Evolutionary conservation across 164 flowering plant species (phyloP).

Genomic region (Vitis rotundifolia): DNA sequence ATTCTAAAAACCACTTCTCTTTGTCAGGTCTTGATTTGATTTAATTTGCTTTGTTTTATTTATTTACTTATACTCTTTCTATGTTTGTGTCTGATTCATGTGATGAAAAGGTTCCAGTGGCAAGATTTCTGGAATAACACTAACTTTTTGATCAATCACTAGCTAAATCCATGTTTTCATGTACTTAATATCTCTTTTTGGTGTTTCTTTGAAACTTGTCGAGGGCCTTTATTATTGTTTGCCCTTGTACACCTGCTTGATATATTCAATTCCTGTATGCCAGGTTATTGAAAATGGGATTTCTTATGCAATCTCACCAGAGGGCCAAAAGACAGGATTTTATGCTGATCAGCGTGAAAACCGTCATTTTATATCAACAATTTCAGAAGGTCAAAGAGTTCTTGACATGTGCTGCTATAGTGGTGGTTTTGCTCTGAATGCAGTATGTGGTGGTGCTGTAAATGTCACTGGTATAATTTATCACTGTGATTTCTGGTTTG

Average conservation of each 20-base stretch:
- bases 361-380: conserved; percentile 69
- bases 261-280: background rate
- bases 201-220: background rate
- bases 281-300: conserved; percentile 90
- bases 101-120: background rate
- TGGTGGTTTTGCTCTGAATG: conserved; percentile 96
- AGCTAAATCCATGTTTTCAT: background rate
- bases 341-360: conserved; percentile 99
- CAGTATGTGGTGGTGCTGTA: conserved; percentile 76
- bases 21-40: too few species aligned
- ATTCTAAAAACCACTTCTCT: background rate
- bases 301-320: conserved; percentile 64
- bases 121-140: background rate
- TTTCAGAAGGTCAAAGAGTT: conserved; percentile 68
- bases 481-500: too few species aligned
- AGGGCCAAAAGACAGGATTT: conserved; percentile 96
- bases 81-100: background rate
- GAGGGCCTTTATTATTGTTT: background rate
- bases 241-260: too few species aligned
- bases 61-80: too few species aligned
- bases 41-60: too few species aligned
- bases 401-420: conserved; percentile 95
- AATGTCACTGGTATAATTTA: conserved; percentile 62
- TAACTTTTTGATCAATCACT: background rate
- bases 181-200: background rate